Percentiles rank a stretch among this genome's conserved stretches.
Conservation (phyloP, 441 rosid species). For the Gossypium gossypioides region DNA sequence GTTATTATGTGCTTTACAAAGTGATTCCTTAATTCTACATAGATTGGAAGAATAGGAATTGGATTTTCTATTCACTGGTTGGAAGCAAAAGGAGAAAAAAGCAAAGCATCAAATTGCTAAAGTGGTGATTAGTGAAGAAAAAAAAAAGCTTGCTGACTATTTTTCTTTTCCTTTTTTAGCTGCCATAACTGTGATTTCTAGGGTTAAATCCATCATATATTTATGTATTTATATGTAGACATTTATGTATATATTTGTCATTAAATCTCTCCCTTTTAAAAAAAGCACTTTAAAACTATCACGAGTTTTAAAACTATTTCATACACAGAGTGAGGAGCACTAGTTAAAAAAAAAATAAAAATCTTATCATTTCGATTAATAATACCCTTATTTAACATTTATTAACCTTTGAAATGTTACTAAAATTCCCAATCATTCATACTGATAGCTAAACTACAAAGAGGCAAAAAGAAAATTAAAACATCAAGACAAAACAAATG, state of each 20-base stretch:
- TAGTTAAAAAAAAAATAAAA: no score
- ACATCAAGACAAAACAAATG: neutral
- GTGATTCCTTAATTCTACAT: constrained; percentile 13
- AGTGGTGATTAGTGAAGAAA: neutral
- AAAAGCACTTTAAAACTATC: no score
- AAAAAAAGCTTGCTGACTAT: neutral
- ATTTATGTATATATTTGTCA: no score
- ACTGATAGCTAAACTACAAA: neutral
- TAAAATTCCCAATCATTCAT: neutral
- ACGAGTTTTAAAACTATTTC: no score
- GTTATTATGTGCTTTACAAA: constrained; percentile 1
- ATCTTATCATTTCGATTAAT: no score
- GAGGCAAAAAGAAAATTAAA: neutral
- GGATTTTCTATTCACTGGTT: neutral
- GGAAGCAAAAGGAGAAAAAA: neutral
- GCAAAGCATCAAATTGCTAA: neutral
- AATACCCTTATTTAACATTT: neutral
- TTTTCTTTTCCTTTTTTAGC: neutral
- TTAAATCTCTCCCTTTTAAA: no score
- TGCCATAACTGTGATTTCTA: neutral
- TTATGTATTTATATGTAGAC: no score
- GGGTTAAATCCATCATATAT: neutral
- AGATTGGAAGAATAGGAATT: neutral
- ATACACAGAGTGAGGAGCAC: no score
- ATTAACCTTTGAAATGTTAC: neutral